Evolutionary conservation across 1,139 yeast species (phyloP), one percentile per base, ranked within the genome.

Genomic region (Magnusiomyces ingens): DNA sequence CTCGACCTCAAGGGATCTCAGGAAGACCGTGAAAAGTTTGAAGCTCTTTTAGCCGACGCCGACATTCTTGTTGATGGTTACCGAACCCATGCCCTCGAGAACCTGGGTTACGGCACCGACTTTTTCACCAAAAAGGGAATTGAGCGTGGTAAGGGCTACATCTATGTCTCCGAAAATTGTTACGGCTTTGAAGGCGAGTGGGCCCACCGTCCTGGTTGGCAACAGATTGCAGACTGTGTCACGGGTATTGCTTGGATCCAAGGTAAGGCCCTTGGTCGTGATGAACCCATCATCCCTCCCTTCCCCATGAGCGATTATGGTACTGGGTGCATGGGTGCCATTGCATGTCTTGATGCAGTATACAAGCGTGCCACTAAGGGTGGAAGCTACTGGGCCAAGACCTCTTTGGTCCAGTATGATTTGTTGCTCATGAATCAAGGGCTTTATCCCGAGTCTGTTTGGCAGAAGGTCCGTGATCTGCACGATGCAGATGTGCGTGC

Each of bases 291-390:
- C 61, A 61, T 69, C 44, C 73, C 73, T 12, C 71, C 71, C 4
- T 69, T 69, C 55, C 73, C 73, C 29, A 69, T 67, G 70, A 64
- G 70, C 56, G 73, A 69, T 56, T 70, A 69, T 55, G 71, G 71
- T 21, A 67, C 71, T 35, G 73, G 72, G 2, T 69, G 71, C 57
- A 60, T 68, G 59, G 73, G 67, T 35, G 70, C 71, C 10, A 66
- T 66, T 57, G 69, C 70, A 18, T 65, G 67, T 26, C 57, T 69
- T 50, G 56, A 60, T 48, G 72, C 68, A 8, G 55, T 70, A 12
- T 63, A 64, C 52, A 59, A 65, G 52, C 60, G 73, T 42, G 65
- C 68, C 21, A 57, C 56, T 15, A 15, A 55, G 19, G 73, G 73
- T 15, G 73, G 73, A 3, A 62, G 67, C 42, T 70, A 69, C 57